A percentile compares a stretch with the other conserved stretches of the same genome.
Conservation (phyloP, 1,139 yeast species). For the Lodderomyces margitis region DNA sequence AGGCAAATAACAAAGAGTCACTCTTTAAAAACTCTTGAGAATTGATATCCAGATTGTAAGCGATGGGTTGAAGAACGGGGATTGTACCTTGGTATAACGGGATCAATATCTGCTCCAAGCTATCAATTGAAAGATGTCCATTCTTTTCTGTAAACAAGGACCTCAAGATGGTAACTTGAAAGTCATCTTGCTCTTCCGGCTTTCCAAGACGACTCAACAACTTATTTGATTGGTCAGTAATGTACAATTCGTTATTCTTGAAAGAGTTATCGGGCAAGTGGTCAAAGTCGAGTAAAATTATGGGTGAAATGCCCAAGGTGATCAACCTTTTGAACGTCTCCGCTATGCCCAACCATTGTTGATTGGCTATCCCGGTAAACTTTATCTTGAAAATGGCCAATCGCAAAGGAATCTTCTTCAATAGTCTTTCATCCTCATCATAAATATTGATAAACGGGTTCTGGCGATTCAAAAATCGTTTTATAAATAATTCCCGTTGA, state of each 20-base stretch:
- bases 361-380: slow-evolving; percentile 29
- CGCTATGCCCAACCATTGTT: slow-evolving; percentile 43
- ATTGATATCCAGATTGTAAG: slow-evolving; percentile 38
- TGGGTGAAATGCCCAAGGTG: slow-evolving; percentile 47
- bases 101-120: slow-evolving; percentile 35
- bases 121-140: slow-evolving; percentile 19
- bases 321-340: slow-evolving; percentile 49
- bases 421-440: slow-evolving; percentile 27
- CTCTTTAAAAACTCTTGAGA: slow-evolving; percentile 33
- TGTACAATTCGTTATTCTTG: slow-evolving; percentile 32
- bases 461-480: slow-evolving; percentile 37
- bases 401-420: slow-evolving; percentile 44
- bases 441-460: slow-evolving; percentile 36
- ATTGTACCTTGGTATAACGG: slow-evolving; percentile 48
- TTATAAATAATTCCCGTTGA: slow-evolving; percentile 40
- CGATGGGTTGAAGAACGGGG: slow-evolving; percentile 63
- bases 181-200: slow-evolving; percentile 24
- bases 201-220: slow-evolving; percentile 26
- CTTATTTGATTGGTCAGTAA: slow-evolving; percentile 34
- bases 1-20: slow-evolving; percentile 29
- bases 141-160: slow-evolving; percentile 24
- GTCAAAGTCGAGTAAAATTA: slow-evolving; percentile 37
- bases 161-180: slow-evolving; percentile 29
- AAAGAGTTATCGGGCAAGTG: slow-evolving; percentile 26
- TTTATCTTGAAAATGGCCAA: slow-evolving; percentile 52